These are phyloP conservation scores for Kernera saxatilis DNA, from an alignment of 345 rosid genomes.

Conservation along the genomic window DNA sequence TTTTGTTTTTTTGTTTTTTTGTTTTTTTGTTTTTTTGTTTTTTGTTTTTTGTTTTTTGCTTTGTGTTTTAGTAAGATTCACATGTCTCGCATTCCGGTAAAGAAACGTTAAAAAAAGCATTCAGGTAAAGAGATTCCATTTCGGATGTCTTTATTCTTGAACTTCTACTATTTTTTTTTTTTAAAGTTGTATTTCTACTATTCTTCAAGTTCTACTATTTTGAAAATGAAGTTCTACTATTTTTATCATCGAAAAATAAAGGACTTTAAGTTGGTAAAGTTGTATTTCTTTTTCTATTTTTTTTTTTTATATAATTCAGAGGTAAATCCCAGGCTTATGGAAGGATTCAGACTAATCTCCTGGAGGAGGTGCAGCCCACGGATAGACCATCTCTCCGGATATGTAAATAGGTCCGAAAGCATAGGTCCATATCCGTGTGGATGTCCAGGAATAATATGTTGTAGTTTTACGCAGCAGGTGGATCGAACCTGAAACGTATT, in stretches of 20 bases:
- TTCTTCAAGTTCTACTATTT: neutral
- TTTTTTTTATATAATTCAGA: too few relatives aligned
- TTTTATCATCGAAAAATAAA: neutral
- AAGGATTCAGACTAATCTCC: too few relatives aligned
- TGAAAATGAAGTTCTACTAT: neutral
- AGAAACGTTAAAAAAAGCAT: neutral
- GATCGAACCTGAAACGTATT: too few relatives aligned
- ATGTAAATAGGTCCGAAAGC: too few relatives aligned
- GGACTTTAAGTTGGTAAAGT: neutral
- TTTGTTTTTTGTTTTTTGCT: neutral
- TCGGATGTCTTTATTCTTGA: conserved; percentile 6
- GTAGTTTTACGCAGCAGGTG: too few relatives aligned
- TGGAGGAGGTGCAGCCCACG: too few relatives aligned
- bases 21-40: neutral
- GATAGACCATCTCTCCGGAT: too few relatives aligned
- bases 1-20: conserved; percentile 2
- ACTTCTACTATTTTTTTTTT: neutral
- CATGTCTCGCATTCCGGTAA: conserved; percentile 7
- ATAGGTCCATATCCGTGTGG: too few relatives aligned
- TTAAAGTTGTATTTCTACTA: conserved; percentile 5
- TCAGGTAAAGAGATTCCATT: conserved; percentile 14
- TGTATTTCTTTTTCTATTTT: neutral
- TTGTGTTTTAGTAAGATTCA: conserved; percentile 9
- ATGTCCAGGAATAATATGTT: too few relatives aligned
- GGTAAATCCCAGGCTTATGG: too few relatives aligned